phyloP scores from a whole-genome alignment of 306 rosid genomes.

The Lagenaria siceraria region DNA sequence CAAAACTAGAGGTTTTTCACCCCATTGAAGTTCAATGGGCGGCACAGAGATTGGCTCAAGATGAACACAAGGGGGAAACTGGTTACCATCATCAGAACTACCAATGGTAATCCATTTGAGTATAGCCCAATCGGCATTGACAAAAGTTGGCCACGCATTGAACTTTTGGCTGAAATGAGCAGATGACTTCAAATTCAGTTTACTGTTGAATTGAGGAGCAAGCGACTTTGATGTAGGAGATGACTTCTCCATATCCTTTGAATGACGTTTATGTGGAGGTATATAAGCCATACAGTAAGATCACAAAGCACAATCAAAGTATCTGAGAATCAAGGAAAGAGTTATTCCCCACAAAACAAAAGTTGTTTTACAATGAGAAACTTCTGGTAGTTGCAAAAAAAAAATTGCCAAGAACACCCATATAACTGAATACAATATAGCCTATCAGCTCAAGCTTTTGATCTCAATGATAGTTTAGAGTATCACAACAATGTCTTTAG shows the following conservation, averaged over 20 bases:
- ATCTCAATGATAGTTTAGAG: not conserved
- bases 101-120: constrained; percentile 20
- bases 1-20: constrained; percentile 20
- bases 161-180: not conserved
- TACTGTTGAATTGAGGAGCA: constrained; percentile 18
- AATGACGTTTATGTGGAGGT: constrained; percentile 42
- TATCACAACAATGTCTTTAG: not conserved
- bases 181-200: not conserved
- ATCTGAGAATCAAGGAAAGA: not conserved
- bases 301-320: not conserved
- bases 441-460: not conserved
- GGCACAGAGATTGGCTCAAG: constrained; percentile 20
- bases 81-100: constrained; percentile 8
- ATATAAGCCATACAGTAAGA: constrained; percentile 29
- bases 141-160: no score
- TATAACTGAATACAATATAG: not conserved
- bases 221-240: constrained; percentile 23
- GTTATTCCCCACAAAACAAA: not conserved
- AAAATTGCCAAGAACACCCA: not conserved
- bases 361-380: not conserved
- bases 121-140: no score
- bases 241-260: constrained; percentile 8
- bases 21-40: not conserved
- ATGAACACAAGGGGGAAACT: constrained; percentile 15
- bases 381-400: not conserved